Conservation (phyloP, 2,329 filamentous ascomycete species). For the Aspergillus terreus region DNA sequence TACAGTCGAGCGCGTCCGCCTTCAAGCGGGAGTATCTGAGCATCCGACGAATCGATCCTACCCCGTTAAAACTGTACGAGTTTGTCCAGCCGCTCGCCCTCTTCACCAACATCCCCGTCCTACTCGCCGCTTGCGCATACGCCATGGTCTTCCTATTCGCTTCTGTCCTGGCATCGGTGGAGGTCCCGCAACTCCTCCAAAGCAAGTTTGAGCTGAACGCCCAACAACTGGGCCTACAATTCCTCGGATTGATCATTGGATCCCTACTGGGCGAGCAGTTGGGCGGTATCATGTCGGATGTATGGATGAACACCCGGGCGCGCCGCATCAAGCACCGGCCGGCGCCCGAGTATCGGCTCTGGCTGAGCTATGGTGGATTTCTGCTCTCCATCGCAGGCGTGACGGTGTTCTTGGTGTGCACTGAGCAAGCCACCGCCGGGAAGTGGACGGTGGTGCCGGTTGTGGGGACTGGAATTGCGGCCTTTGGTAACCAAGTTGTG, state of each 20-base stretch:
- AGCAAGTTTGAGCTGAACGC: constrained; percentile 55
- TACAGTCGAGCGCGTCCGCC: background rate
- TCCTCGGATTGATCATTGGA: constrained; percentile 56
- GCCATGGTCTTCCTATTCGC: constrained; percentile 56
- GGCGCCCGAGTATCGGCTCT: constrained; percentile 53
- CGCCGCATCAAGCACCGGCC: constrained; percentile 34
- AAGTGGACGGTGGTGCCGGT: constrained; percentile 56
- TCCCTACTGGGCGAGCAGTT: constrained; percentile 58
- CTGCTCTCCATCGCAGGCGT: constrained; percentile 51
- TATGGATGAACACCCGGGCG: constrained; percentile 51
- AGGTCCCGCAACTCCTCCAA: constrained; percentile 57
- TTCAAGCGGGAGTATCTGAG: constrained; percentile 43
- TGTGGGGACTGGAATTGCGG: constrained; percentile 51
- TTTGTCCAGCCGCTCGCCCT: constrained; percentile 52
- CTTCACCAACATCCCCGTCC: constrained; percentile 44
- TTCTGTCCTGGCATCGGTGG: constrained; percentile 53
- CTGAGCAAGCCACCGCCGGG: constrained; percentile 40
- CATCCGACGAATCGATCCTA: constrained; percentile 49
- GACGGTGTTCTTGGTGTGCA: constrained; percentile 55
- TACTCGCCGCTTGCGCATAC: constrained; percentile 52
- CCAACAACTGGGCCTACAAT: constrained; percentile 58
- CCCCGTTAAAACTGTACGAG: constrained; percentile 45
- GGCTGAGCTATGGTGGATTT: constrained; percentile 55
- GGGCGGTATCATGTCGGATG: constrained; percentile 53
- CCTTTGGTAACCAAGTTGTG: constrained; percentile 59